A percentile compares a stretch with the other conserved stretches of the same genome.
These are phyloP conservation scores for Sphaerulina musiva DNA, from an alignment of 2,329 filamentous ascomycete genomes.

Conservation along the genomic window DNA sequence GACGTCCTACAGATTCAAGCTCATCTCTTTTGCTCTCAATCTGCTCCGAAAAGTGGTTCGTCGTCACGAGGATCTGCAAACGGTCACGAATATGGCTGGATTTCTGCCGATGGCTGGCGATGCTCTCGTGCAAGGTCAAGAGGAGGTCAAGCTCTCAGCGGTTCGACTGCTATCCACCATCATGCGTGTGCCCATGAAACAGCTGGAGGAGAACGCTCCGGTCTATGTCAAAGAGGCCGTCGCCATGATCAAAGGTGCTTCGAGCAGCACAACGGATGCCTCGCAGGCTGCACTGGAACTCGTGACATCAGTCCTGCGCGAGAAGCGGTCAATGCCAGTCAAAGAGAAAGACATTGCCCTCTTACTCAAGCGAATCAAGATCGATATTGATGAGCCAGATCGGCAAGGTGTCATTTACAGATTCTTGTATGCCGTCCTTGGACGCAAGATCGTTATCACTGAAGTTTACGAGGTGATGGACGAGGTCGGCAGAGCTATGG, in stretches of 20 bases:
- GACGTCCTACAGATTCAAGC: constrained; percentile 77
- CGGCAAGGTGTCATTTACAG: constrained; percentile 91
- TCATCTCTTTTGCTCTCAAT: constrained; percentile 81
- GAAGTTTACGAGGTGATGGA: constrained; percentile 88
- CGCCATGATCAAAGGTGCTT: constrained; percentile 68
- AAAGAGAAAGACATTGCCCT: constrained; percentile 78
- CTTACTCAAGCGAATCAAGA: constrained; percentile 71
- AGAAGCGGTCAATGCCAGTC: constrained; percentile 67
- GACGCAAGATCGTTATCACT: constrained; percentile 76
- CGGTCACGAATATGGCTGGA: constrained; percentile 68
- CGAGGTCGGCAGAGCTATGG: constrained; percentile 83
- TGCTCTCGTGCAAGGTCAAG: constrained; percentile 72
- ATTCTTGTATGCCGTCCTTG: constrained; percentile 81
- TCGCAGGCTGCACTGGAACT: constrained; percentile 86
- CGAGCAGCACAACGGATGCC: constrained; percentile 73
- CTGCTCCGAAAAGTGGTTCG: constrained; percentile 77
- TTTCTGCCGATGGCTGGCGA: constrained; percentile 89
- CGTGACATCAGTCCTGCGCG: constrained; percentile 74
- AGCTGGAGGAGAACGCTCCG: constrained; percentile 62
- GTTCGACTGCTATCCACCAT: constrained; percentile 80
- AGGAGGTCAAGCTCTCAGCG: constrained; percentile 85
- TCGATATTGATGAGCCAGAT: constrained; percentile 86
- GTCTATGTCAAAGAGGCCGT: constrained; percentile 82
- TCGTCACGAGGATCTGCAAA: constrained; percentile 76
- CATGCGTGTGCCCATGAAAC: constrained; percentile 70